Percentiles rank a stretch among this genome's conserved stretches.
These are phyloP conservation scores for Sabuloglossum arenarium DNA, from an alignment of 495 filamentous ascomycete genomes.

Conservation along the genomic window DNA sequence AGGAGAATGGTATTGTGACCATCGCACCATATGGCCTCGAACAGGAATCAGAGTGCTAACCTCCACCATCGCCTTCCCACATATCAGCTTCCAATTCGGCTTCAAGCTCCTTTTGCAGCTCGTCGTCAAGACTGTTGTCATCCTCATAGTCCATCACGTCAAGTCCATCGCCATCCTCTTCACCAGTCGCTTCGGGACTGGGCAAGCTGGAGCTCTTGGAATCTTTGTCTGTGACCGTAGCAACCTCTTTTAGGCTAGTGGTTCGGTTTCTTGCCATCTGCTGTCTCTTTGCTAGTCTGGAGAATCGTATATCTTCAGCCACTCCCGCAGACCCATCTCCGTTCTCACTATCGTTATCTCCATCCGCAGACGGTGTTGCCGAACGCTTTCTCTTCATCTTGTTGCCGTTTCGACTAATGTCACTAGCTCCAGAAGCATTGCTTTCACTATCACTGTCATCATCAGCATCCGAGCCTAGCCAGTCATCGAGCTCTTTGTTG, in stretches of 20 bases:
- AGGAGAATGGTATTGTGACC: no score
- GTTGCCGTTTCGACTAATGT: neutral
- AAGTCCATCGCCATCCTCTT: neutral
- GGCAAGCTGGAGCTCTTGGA: neutral
- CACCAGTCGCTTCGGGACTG: conserved; percentile 3
- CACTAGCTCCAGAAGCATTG: conserved; percentile 1
- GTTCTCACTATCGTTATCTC: neutral
- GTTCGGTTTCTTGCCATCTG: conserved; percentile 5
- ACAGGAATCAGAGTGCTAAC: neutral
- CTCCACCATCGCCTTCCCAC: neutral
- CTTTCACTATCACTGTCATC: conserved; percentile 2
- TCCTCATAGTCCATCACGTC: neutral
- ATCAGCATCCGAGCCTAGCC: conserved; percentile 7
- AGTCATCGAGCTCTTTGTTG: conserved; percentile 5
- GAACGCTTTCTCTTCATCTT: neutral
- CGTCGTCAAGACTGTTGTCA: neutral
- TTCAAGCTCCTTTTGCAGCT: conserved; percentile 1
- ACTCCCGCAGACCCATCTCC: neutral
- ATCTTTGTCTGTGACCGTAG: conserved; percentile 1
- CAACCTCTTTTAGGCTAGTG: conserved; percentile 6
- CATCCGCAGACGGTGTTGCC: neutral
- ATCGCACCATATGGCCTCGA: neutral
- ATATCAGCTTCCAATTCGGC: neutral
- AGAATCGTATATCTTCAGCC: neutral
- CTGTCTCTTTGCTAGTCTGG: conserved; percentile 2